Base-by-base conservation (phyloP, 805 yeast genomes). In the Vanderwaltozyma verrucispora region DNA sequence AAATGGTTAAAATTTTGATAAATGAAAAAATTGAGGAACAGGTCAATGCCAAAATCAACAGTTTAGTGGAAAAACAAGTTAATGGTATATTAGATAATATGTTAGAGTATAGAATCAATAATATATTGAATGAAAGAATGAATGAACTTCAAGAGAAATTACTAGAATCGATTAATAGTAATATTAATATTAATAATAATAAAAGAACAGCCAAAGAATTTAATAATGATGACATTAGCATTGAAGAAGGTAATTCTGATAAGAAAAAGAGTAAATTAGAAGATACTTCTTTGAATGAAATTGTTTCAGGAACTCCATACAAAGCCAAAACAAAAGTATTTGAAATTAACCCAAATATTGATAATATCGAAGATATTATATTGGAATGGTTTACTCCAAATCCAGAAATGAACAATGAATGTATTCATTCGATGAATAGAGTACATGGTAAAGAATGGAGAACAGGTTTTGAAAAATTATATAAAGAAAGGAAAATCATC, bases 321-420 rank as follows among this genome's bases (percentile, higher is more conserved):
- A 17, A 29, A 29, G n/a, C n/a, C 4, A 3, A 4, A 9, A 4
- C 5, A 4, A 29, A 6, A 9, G 4, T 12, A 6, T 56, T 56
- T 32, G 32, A 34, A 12, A 38, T 56, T 40, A 42, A 49, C 28
- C 37, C 49, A 3, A 28, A 38, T 14, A 38, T 51, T 13, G 37
- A 41, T 28, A 34, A 48, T 12, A 48, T 56, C 14, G 56, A 56
- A 33, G 56, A 41, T 17, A 42, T 57, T 1, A 44, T 56, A n/a
- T 36, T 51, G 15, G 62, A 57, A 42, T 57, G 61, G 61, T 57
- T 56, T 28, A 53, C 59, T 9, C 62, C 62, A 18, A 56, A 56
- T 35, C 54, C 59, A 3, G 36, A 45, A 3, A 39, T 43, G 47
- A 37, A 40, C 11, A 45, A 50, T 27, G 50, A 57, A 35, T 57